Conservation (phyloP, 2,329 filamentous ascomycete species). For the Alternaria conjuncta region DNA sequence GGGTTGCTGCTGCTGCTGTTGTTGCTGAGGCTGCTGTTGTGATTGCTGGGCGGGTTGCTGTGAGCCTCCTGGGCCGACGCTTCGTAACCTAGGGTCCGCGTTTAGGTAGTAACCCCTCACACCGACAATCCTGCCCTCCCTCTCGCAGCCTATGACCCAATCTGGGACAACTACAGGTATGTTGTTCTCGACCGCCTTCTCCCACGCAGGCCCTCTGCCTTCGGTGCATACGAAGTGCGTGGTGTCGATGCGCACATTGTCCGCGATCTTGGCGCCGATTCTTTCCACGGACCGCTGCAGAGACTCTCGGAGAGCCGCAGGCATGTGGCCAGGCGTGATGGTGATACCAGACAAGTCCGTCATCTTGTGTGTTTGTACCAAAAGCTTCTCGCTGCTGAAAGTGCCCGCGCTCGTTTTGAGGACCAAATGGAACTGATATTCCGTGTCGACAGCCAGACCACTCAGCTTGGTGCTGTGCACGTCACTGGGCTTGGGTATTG, state of each 20-base stretch:
- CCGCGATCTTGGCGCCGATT: constrained; percentile 91
- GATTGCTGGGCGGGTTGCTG: constrained; percentile 32
- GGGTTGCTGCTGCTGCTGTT: constrained; percentile 33
- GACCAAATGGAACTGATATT: constrained; percentile 93
- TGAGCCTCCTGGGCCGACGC: constrained; percentile 52
- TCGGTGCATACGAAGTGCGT: constrained; percentile 98
- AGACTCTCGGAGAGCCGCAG: constrained; percentile 72
- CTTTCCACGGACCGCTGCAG: constrained; percentile 78
- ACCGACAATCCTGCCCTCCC: constrained; percentile 88
- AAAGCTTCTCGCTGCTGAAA: constrained; percentile 80
- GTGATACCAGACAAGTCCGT: constrained; percentile 95
- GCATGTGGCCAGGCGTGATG: constrained; percentile 87
- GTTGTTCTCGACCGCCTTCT: constrained; percentile 97
- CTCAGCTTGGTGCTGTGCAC: constrained; percentile 97
- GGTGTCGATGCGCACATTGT: constrained; percentile 91
- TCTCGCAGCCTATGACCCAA: constrained; percentile 97
- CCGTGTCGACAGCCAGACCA: constrained; percentile 92
- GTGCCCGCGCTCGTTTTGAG: constrained; percentile 90
- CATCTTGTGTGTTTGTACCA: constrained; percentile 96
- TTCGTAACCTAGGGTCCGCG: constrained; percentile 71
- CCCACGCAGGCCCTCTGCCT: constrained; percentile 86
- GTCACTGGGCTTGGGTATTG: constrained; percentile 84
- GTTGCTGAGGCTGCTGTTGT: constrained; percentile 25
- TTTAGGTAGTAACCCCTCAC: constrained; percentile 97
- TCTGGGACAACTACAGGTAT: constrained; percentile 96